phyloP scores from a whole-genome alignment of 371 early-diverging fungal genomes.

The Dichotomocladium elegans region DNA sequence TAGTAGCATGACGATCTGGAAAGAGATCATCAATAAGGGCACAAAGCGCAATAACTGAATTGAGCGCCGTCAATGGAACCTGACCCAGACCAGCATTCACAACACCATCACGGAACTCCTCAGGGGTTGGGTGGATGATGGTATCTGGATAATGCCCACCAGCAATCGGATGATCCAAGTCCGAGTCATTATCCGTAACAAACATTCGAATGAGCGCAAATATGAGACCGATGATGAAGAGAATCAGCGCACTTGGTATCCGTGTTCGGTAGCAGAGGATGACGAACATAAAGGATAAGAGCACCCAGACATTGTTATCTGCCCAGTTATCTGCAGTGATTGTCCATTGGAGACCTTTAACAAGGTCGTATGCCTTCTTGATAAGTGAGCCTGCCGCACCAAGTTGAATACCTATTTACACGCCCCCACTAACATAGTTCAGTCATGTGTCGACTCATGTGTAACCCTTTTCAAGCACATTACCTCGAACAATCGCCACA shows the following conservation, averaged over 20 bases:
- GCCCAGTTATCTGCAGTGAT: conserved; percentile 51
- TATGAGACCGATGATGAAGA: conserved; percentile 71
- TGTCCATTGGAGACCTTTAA: conserved; percentile 27
- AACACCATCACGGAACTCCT: conserved; percentile 70
- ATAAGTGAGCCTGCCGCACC: conserved; percentile 79
- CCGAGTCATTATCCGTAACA: conserved; percentile 15
- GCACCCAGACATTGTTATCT: conserved; percentile 76
- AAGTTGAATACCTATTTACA: conserved; percentile 65
- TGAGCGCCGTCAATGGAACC: conserved; percentile 80
- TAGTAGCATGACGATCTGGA: conserved; percentile 61
- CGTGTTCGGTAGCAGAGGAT: conserved; percentile 65
- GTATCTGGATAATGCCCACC: conserved; percentile 60
- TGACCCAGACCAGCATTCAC: conserved; percentile 84
- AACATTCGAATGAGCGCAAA: conserved; percentile 62
- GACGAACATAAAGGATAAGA: conserved; percentile 64
- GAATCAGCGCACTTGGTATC: conserved; percentile 69
- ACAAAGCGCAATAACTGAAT: conserved; percentile 82
- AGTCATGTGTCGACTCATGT: too few relatives aligned
- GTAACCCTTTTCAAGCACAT: too few relatives aligned
- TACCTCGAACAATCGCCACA: conserved; percentile 74
- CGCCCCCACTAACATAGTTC: too few relatives aligned
- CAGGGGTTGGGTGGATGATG: conserved; percentile 55
- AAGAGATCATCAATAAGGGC: conserved; percentile 81
- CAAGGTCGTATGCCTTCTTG: conserved; percentile 67
- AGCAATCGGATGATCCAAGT: conserved; percentile 35